Base-by-base conservation (phyloP, 495 filamentous ascomycete species). In the Corynascus novoguineensis region DNA sequence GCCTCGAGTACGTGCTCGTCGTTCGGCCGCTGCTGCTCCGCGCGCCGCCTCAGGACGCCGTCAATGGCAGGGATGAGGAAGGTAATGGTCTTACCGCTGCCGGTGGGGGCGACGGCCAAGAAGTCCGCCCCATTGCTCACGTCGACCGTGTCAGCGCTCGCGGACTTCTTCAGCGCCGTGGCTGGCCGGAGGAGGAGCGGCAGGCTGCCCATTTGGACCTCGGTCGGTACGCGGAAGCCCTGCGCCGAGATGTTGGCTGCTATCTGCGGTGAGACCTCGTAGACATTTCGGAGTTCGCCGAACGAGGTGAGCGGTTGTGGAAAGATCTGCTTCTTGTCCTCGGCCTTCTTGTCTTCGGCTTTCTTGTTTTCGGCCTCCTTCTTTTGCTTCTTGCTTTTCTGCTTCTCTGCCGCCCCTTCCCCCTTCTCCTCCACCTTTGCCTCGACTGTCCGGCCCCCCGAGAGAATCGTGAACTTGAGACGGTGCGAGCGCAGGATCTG, bases 71-170 rank as follows among this genome's bases (percentile, higher is more conserved):
- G 90, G 25, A 99, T 86, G 66, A 97, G 69, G 64, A 96, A 99
- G 4, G 89, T 87, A 53, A 97, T 69, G 0, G 93, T 97, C 75
- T 99, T 99, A n/a, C 93, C 93, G 65, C 91, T 96, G 19, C 93
- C 93, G 4, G 93, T 99, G 3, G 95, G 95, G 14, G 93, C 93
- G 32, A 97, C 85, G 4, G 86, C 85, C 32, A 98, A 64, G 29
- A 98, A 81, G 78, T 97, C 86, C 3, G 88, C 60, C 4, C 67
- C 71, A 31, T 60, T 52, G 21, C 55, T 55, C 4, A 56, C 58
- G n/a, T 63, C 57, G 5, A 73, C 48, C 4, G 73, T 65, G 10
- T 63, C 51, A 21, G 60, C 64, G 22, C 48, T 61, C 28, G 27
- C 48, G 11, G 66, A 55, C 19, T 63, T 61, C 21, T 65, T 59